Evolutionary conservation across 2,329 filamentous ascomycete species (phyloP), one percentile per base, ranked within the genome.

Genomic region (Myotisia sp.): DNA sequence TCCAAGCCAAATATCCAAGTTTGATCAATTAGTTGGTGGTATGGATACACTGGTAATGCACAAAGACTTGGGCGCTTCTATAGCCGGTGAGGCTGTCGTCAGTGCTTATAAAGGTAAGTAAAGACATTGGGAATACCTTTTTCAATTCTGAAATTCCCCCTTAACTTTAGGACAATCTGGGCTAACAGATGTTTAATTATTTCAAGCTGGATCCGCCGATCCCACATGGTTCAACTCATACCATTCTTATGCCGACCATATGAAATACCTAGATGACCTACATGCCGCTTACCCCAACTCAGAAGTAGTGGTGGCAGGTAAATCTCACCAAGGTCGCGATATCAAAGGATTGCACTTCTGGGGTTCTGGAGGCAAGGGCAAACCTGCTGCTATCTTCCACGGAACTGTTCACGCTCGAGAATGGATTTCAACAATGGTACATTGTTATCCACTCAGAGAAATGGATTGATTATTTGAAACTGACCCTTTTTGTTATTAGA

Each of bases 371-470:
- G 48, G 47, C 21, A 58, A 56, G 34, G 61, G 63, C 14, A 68
- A 67, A 40, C 67, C 68, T 1, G 70, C 66, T 10, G 51, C 73
- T 22, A 58, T 74, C 27, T 64, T 68, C 46, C 70, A 75, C 48
- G 65, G 64, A 7, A 74, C 65, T 16, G 67, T 73, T 9, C 71
- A 76, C 47, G 68, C 70, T 5, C 60, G 71, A 22, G 71, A 76
- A 49, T 75, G 71, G 71, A 70, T 75, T 35, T 61, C 63, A 6
- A 62, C 66, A 6, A 68, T 70, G 55, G 66, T 65, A 37, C 12
- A 8, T 18, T 22, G 7, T n/a, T 6, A 17, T 29, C 14, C n/a
- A n/a, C n/a, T n/a, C n/a, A n/a, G n/a, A n/a, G n/a, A n/a, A n/a
- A n/a, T 12, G 10, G n/a, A n/a, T n/a, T n/a, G n/a, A n/a, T n/a